Conservation (phyloP, 106 monocot species). For the Posidonia australis region DNA sequence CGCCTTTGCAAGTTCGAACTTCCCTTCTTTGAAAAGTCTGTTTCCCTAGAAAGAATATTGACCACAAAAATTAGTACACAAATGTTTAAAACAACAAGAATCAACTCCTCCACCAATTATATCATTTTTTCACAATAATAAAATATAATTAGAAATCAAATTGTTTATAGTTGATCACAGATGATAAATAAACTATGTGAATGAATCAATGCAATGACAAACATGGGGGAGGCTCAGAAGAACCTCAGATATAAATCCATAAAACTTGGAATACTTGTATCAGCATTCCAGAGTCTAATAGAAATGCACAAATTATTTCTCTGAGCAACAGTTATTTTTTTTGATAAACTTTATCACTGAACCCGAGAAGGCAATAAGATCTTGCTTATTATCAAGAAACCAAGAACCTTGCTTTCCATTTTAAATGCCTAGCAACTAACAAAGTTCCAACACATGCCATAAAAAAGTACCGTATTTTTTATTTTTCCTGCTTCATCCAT, state of each 20-base stretch:
- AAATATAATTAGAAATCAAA: background rate
- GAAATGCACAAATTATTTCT: background rate
- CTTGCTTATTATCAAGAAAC: background rate
- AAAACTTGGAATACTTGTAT: background rate
- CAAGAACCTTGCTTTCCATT: background rate
- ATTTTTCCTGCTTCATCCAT: conserved; percentile 95
- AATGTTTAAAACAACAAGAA: background rate
- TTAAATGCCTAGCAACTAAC: background rate
- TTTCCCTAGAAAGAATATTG: conserved; percentile 57
- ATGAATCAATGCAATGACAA: background rate
- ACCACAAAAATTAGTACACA: background rate
- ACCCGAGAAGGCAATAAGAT: no score
- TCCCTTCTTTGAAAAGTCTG: conserved; percentile 94
- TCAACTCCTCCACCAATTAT: background rate
- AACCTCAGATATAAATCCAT: no score
- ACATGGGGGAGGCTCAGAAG: no score
- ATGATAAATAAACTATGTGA: background rate
- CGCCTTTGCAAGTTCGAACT: conserved; percentile 91
- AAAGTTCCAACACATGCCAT: background rate
- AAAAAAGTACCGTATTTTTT: conserved; percentile 63
- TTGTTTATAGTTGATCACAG: background rate
- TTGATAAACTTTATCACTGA: background rate
- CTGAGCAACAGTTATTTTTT: no score
- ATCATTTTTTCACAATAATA: background rate
- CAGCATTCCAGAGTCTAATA: background rate